Conservation (phyloP, 495 filamentous ascomycete genomes). For the Hypomontagnella submonticulosa region DNA sequence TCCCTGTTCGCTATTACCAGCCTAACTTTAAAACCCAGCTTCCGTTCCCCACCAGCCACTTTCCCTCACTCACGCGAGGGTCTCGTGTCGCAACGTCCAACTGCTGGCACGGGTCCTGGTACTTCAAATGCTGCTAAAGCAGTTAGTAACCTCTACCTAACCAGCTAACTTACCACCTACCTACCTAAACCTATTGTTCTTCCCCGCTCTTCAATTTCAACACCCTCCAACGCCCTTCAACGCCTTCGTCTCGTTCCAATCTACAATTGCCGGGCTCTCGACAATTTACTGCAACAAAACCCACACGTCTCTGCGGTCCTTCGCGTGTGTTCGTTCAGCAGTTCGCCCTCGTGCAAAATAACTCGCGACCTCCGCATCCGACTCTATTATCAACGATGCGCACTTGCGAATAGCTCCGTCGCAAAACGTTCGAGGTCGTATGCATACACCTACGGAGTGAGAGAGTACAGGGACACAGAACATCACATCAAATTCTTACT, state of each 20-base stretch:
- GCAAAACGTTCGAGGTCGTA: conserved; percentile 41
- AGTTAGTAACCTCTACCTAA: conserved; percentile 12
- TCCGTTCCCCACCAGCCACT: conserved; percentile 47
- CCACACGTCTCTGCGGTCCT: conserved; percentile 13
- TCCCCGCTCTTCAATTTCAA: conserved; percentile 43
- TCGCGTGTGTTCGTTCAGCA: conserved; percentile 15
- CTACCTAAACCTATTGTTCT: conserved; percentile 31
- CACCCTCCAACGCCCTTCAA: conserved; percentile 19
- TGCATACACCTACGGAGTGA: conserved; percentile 20
- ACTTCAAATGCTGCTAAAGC: conserved; percentile 3
- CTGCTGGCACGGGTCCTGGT: conserved; percentile 30
- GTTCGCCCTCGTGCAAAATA: conserved; percentile 4
- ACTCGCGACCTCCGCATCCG: conserved; percentile 31
- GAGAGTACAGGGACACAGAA: background rate
- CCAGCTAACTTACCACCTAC: conserved; percentile 5
- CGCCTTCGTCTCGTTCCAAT: conserved; percentile 26
- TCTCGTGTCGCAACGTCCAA: conserved; percentile 46
- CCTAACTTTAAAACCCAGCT: conserved; percentile 44
- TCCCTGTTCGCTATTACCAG: conserved; percentile 39
- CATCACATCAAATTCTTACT: conserved; percentile 3
- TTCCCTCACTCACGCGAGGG: conserved; percentile 40
- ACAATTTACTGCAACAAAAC: conserved; percentile 26
- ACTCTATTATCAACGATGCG: conserved; percentile 44
- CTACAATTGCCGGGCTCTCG: conserved; percentile 40
- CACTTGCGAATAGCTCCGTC: conserved; percentile 48